Evolutionary conservation across 129 eudicot genomes (phyloP).

Genomic region (Lactuca saligna): DNA sequence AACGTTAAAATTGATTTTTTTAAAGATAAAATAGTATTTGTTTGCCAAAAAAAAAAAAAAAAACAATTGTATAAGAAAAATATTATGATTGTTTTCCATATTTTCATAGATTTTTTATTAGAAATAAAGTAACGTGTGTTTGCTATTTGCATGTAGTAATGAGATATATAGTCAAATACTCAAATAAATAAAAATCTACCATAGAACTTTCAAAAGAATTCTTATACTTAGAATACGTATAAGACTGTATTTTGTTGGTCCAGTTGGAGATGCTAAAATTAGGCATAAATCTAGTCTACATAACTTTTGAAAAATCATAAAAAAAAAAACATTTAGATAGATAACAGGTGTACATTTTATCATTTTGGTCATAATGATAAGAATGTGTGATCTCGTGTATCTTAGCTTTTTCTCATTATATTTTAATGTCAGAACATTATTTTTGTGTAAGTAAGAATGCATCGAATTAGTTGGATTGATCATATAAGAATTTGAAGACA

Average conservation of each 20-base stretch:
- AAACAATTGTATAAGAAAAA: neutral
- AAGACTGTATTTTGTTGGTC: slow-evolving; percentile 17
- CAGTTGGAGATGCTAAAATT: slow-evolving; percentile 11
- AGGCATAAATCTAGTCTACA: slow-evolving; percentile 14
- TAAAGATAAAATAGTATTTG: no score
- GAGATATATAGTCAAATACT: neutral
- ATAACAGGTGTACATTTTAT: neutral
- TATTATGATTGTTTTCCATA: neutral
- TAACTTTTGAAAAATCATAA: neutral
- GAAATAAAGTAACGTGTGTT: neutral
- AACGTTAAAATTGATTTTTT: no score
- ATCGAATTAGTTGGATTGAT: no score
- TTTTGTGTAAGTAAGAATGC: no score
- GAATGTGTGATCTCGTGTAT: neutral
- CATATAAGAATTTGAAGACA: no score
- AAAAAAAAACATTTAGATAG: neutral
- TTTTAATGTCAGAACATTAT: no score
- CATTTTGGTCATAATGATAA: neutral
- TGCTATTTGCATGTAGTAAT: neutral
- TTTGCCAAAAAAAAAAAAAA: no score
- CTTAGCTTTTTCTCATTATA: neutral
- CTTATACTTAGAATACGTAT: neutral
- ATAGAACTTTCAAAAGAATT: neutral
- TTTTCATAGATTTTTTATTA: neutral
- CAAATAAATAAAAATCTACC: neutral